Conservation (phyloP, 352 stramenopile species). For the Elongisporangium anandrum region DNA sequence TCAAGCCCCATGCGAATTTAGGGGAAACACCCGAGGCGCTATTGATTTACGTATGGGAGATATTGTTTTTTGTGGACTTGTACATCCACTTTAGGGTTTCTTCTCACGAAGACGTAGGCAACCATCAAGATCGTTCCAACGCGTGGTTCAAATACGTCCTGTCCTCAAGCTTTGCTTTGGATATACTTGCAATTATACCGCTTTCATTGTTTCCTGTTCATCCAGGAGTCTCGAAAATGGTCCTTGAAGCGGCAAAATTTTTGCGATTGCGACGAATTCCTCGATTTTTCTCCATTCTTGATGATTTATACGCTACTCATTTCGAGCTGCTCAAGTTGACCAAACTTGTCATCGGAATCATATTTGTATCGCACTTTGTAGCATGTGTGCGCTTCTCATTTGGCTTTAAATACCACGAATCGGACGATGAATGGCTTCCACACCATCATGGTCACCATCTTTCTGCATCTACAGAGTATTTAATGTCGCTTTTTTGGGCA, state of each 20-base stretch:
- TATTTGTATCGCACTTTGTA: slow-evolving; percentile 50
- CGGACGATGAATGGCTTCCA: slow-evolving; percentile 49
- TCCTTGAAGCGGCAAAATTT: slow-evolving; percentile 40
- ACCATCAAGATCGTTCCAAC: slow-evolving; percentile 37
- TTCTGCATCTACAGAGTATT: slow-evolving; percentile 17
- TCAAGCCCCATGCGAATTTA: slow-evolving; percentile 15
- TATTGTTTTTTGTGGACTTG: slow-evolving; percentile 51
- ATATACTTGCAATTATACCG: slow-evolving; percentile 46
- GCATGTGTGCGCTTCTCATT: slow-evolving; percentile 59
- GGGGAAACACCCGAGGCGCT: slow-evolving; percentile 15
- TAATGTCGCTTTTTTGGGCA: slow-evolving; percentile 58
- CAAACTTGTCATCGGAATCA: slow-evolving; percentile 44
- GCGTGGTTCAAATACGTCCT: slow-evolving; percentile 42
- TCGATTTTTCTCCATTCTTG: slow-evolving; percentile 43
- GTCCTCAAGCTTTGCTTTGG: slow-evolving; percentile 38
- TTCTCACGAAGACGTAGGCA: slow-evolving; percentile 54
- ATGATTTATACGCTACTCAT: slow-evolving; percentile 58
- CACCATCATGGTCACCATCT: slow-evolving; percentile 7
- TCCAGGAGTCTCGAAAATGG: slow-evolving; percentile 3
- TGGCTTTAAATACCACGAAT: slow-evolving; percentile 37
- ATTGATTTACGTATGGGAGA: slow-evolving; percentile 27
- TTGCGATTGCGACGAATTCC: slow-evolving; percentile 33
- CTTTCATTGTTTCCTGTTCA: slow-evolving; percentile 18
- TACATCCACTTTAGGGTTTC: slow-evolving; percentile 51
- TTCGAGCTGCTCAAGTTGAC: slow-evolving; percentile 47